Evolutionary conservation across 2,329 filamentous ascomycete genomes (phyloP), one percentile per base, ranked within the genome.

Genomic region (Plenodomus lindquistii): DNA sequence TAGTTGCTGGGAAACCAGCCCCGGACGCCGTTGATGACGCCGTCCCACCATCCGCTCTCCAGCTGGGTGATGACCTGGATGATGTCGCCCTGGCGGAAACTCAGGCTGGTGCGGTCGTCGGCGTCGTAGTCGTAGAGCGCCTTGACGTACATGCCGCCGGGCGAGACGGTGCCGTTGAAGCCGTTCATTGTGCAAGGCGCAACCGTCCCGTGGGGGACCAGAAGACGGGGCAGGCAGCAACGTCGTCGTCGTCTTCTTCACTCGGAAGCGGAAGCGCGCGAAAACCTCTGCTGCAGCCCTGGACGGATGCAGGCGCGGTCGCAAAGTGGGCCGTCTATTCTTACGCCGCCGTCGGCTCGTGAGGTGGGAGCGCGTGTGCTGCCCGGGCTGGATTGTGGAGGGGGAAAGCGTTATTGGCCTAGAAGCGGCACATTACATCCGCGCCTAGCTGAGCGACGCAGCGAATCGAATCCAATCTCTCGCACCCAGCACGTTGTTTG

Each of bases 1-100:
- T 99, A 99, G 74, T 99, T 99, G 80, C 93, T 97, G 31, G 94
- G 94, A 73, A 99, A 99, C 94, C 94, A 99, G 71, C 94, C 94
- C 70, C 94, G 87, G 61, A 96, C 89, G 50, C 92, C 91, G 67
- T 97, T 94, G 71, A 99, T 96, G 46, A 99, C 91, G 40, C 94
- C 94, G 76, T 99, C 94, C 94, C 94, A 99, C 94, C 94, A 99
- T 47, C 94, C 94, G 66, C 92, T 97, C 74, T 99, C 94, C 48
- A 97, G 81, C 76, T 97, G 93, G 44, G 94, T 99, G 65, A 99
- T 93, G 63, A 99, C 94, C 76, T 97, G 93, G 65, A 99, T 99
- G 60, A 97, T 86, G 75, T 99, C 94, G 67, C 94, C 94, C 73
- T 96, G 89, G 65, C 91, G 90, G 75, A 99, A 99, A 76, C 92